phyloP scores from a whole-genome alignment of 768 basidiomycete species.

The Mycena rosella region DNA sequence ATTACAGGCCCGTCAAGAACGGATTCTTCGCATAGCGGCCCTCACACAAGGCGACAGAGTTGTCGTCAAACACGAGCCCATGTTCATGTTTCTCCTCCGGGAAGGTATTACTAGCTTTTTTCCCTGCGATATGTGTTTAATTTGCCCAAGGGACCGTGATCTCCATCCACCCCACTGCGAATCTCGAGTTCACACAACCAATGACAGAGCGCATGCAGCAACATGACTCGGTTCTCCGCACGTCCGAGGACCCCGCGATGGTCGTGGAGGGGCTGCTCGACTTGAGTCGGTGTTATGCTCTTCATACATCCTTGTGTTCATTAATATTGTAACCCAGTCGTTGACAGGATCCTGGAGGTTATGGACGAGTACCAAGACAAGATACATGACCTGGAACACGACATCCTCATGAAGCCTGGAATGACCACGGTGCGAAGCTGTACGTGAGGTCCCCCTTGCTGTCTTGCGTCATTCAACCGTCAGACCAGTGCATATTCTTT shows the following conservation, averaged over 20 bases:
- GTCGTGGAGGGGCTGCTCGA: constrained; percentile 80
- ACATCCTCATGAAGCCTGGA: constrained; percentile 69
- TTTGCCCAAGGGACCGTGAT: constrained; percentile 67
- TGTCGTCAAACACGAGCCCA: constrained; percentile 65
- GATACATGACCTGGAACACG: constrained; percentile 71
- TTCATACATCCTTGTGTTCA: background rate
- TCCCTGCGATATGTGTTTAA: too few relatives aligned
- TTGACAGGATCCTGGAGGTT: constrained; percentile 76
- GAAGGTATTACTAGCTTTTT: constrained; percentile 61
- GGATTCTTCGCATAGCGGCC: constrained; percentile 46
- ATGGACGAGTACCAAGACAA: constrained; percentile 76
- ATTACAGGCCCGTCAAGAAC: constrained; percentile 31
- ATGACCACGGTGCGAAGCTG: constrained; percentile 71
- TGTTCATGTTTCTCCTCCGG: constrained; percentile 77
- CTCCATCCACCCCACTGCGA: constrained; percentile 63
- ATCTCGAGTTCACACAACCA: constrained; percentile 64
- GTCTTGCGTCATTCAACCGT: background rate
- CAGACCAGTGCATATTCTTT: constrained; percentile 78
- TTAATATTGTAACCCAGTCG: constrained; percentile 55
- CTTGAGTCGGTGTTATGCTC: constrained; percentile 50
- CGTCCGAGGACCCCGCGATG: constrained; percentile 74
- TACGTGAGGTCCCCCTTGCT: constrained; percentile 47
- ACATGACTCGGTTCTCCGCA: constrained; percentile 70
- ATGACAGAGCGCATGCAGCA: constrained; percentile 70
- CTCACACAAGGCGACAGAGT: constrained; percentile 70